Conservation (phyloP, 352 stramenopile species). For the Pythium angustatum region DNA sequence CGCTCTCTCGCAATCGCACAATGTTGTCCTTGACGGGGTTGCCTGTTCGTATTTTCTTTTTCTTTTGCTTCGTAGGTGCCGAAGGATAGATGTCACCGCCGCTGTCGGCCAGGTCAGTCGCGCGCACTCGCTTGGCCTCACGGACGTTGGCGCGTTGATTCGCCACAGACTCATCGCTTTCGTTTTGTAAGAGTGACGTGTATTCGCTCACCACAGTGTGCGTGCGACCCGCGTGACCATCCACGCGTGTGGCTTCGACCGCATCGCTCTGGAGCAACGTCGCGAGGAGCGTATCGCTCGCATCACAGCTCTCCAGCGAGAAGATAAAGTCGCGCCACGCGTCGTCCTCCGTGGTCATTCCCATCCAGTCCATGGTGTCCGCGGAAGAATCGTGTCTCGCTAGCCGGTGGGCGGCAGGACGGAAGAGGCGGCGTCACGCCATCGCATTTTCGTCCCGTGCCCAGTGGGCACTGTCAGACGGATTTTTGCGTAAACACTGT, state of each 20-base stretch:
- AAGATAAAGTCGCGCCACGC: conserved; percentile 6
- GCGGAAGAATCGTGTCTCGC: background rate
- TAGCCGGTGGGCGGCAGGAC: background rate
- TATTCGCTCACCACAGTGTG: no score
- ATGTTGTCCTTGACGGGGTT: background rate
- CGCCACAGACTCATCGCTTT: no score
- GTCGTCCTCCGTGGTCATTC: conserved; percentile 1
- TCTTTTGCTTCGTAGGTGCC: background rate
- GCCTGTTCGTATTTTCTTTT: conserved; percentile 11
- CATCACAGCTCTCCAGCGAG: conserved; percentile 1
- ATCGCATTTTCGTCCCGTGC: no score
- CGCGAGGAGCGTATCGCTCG: background rate
- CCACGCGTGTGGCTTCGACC: background rate
- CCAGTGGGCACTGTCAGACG: no score
- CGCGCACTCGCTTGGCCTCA: no score
- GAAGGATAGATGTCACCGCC: no score
- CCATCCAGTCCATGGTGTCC: background rate
- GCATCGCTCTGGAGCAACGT: background rate
- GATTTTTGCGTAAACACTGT: no score
- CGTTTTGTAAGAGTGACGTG: no score
- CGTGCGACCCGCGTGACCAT: no score
- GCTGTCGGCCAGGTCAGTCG: no score
- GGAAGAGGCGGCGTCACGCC: no score
- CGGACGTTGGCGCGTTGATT: no score
- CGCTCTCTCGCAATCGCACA: background rate